Evolutionary conservation across 192 early-diverging fungal species (phyloP).

Genomic region (Hyaloraphidium curvatum): DNA sequence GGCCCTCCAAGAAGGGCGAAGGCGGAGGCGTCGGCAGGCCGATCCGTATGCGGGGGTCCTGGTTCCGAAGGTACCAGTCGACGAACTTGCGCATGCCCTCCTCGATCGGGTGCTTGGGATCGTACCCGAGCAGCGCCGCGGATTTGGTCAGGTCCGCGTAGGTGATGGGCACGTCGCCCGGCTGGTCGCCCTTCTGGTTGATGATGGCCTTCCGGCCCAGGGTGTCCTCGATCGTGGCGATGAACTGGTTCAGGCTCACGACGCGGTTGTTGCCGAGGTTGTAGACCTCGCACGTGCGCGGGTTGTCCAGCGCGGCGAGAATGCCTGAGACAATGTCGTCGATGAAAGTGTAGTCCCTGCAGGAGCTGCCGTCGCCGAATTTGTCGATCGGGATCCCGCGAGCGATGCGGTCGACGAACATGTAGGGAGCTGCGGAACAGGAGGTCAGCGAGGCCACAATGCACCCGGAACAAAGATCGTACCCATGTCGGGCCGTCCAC

Average conservation of each 20-base stretch:
- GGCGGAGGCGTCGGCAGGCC: too few species aligned
- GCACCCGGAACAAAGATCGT: too few species aligned
- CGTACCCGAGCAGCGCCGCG: slow-evolving; percentile 1
- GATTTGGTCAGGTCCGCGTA: slow-evolving; percentile 7
- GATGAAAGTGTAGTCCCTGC: slow-evolving; percentile 9
- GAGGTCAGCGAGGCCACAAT: too few species aligned
- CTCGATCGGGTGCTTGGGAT: neutral
- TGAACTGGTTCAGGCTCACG: slow-evolving; percentile 4
- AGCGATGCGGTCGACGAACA: neutral
- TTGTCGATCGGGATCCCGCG: slow-evolving; percentile 1
- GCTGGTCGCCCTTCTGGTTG: slow-evolving; percentile 5
- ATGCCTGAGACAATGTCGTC: slow-evolving; percentile 9
- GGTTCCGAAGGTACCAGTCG: slow-evolving; percentile 8
- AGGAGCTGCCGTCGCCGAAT: slow-evolving; percentile 8
- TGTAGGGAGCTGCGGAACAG: slow-evolving; percentile 6
- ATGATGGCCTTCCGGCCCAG: slow-evolving; percentile 4
- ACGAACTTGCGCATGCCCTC: slow-evolving; percentile 5
- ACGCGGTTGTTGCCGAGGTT: slow-evolving; percentile 7
- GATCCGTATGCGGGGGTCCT: too few species aligned
- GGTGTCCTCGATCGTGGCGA: neutral
- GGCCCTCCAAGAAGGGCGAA: too few species aligned
- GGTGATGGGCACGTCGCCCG: slow-evolving; percentile 5
- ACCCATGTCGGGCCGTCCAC: slow-evolving; percentile 5
- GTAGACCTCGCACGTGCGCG: slow-evolving; percentile 5
- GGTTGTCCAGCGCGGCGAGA: neutral